Evolutionary conservation across 768 basidiomycete genomes (phyloP).

Genomic region (Amanita thiersii): DNA sequence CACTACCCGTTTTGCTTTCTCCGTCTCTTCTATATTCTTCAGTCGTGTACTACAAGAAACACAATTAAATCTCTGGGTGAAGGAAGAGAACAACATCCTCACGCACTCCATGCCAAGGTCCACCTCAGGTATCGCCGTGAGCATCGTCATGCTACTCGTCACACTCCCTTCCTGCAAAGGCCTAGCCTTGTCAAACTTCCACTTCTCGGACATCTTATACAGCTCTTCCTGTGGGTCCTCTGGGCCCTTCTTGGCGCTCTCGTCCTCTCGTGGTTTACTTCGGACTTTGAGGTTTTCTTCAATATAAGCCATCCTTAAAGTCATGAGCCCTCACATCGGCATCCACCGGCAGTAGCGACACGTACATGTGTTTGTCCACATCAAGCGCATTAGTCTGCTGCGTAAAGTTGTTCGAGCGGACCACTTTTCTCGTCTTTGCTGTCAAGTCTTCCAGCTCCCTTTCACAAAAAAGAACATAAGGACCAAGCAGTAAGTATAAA

Average conservation of each 20-base stretch:
- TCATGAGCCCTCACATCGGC: not conserved
- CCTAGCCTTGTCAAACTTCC: conserved; percentile 50
- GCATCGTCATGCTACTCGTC: conserved; percentile 88
- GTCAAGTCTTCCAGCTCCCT: conserved; percentile 62
- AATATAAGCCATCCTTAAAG: conserved; percentile 90
- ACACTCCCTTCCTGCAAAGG: conserved; percentile 85
- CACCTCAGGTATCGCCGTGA: conserved; percentile 96
- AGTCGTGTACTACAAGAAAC: conserved; percentile 59
- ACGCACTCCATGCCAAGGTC: conserved; percentile 98
- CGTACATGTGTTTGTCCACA: conserved; percentile 97
- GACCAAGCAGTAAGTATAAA: not conserved
- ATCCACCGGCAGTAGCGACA: conserved; percentile 8
- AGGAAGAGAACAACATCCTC: not conserved
- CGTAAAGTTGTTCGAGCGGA: conserved; percentile 89
- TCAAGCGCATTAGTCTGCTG: conserved; percentile 94
- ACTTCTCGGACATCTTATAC: conserved; percentile 61
- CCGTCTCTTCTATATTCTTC: conserved; percentile 95
- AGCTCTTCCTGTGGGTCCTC: conserved; percentile 74
- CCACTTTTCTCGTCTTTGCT: conserved; percentile 63
- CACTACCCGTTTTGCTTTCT: conserved; percentile 87
- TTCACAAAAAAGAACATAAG: not conserved
- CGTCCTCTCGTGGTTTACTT: conserved; percentile 43
- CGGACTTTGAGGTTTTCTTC: conserved; percentile 85
- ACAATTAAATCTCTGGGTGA: conserved; percentile 3
- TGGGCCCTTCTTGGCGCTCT: conserved; percentile 33